Evolutionary conservation across 352 stramenopile species (phyloP).

Genomic region (Pythium volutum): DNA sequence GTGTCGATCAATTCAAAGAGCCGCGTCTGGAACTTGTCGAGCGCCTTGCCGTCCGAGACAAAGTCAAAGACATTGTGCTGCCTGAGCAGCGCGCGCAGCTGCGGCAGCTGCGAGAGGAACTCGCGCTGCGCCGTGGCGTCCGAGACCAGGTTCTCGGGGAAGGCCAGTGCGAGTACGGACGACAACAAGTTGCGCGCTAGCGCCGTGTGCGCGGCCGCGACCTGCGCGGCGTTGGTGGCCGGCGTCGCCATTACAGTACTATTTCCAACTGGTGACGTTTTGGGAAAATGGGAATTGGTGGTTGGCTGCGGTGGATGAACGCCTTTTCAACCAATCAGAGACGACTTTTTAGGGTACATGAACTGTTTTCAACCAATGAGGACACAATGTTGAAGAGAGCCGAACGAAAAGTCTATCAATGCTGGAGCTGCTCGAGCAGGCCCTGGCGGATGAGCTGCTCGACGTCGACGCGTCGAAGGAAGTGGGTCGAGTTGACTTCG

Average conservation of each 20-base stretch:
- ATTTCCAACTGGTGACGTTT: too few relatives aligned
- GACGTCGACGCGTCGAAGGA: conserved; percentile 69
- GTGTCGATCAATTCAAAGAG: conserved; percentile 62
- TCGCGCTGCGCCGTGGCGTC: conserved; percentile 33
- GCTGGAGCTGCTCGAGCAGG: conserved; percentile 78
- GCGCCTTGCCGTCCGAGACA: conserved; percentile 68
- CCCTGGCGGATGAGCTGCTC: conserved; percentile 30
- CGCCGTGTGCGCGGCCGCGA: conserved; percentile 30
- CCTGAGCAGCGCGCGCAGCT: conserved; percentile 44
- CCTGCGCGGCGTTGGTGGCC: conserved; percentile 11
- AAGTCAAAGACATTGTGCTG: conserved; percentile 76
- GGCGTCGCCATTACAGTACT: conserved; percentile 8
- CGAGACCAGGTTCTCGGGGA: conserved; percentile 53
- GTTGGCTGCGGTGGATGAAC: conserved; percentile 9
- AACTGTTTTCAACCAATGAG: conserved; percentile 21
- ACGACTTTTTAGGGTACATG: background rate
- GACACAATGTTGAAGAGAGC: conserved; percentile 7
- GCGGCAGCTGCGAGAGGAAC: conserved; percentile 51
- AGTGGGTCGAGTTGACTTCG: conserved; percentile 84
- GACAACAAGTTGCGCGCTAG: conserved; percentile 80
- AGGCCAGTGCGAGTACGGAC: conserved; percentile 66
- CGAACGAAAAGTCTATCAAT: conserved; percentile 26
- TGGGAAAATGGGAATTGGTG: conserved; percentile 3
- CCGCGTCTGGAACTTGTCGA: conserved; percentile 67
- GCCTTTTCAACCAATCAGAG: conserved; percentile 20